Percentiles rank a stretch among this genome's conserved stretches.
Conservation (phyloP, 805 yeast genomes). For the Barnettozyma californica region DNA sequence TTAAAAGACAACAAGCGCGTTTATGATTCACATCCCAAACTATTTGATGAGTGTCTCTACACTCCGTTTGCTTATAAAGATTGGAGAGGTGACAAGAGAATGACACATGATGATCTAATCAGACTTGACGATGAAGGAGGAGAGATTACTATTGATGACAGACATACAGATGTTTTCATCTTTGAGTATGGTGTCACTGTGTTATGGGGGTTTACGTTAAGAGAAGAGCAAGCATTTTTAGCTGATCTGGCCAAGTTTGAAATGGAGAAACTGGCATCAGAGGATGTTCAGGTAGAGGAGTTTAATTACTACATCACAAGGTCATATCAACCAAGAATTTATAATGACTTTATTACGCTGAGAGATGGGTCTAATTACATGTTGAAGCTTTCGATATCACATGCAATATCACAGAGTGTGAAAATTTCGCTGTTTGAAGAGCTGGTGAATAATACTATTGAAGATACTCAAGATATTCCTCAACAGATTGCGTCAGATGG, state of each 20-base stretch:
- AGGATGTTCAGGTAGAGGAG: conserved; percentile 91
- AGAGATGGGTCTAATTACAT: conserved; percentile 86
- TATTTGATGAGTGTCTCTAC: conserved; percentile 92
- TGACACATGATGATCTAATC: conserved; percentile 42
- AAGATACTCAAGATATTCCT: conserved; percentile 95
- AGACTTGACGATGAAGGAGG: conserved; percentile 93
- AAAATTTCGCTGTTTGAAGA: conserved; percentile 95
- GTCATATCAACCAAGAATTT: conserved; percentile 91
- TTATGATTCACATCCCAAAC: conserved; percentile 75
- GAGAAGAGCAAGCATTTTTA: conserved; percentile 78
- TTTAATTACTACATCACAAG: conserved; percentile 92
- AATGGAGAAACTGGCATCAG: conserved; percentile 83
- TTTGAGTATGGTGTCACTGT: conserved; percentile 98
- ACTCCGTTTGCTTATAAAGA: conserved; percentile 82
- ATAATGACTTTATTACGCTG: conserved; percentile 90
- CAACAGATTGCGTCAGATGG: conserved; percentile 93
- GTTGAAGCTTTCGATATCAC: conserved; percentile 89
- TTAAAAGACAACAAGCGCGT: conserved; percentile 68
- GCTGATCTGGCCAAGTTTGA: conserved; percentile 87
- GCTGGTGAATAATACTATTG: conserved; percentile 92
- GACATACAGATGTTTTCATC: conserved; percentile 72
- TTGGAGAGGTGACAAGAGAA: conserved; percentile 56
- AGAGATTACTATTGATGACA: conserved; percentile 80
- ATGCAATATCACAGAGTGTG: conserved; percentile 93
- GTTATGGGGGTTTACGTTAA: conserved; percentile 87